Conservation (phyloP, 2,329 filamentous ascomycete genomes). For the Acrocalymma vagum region DNA sequence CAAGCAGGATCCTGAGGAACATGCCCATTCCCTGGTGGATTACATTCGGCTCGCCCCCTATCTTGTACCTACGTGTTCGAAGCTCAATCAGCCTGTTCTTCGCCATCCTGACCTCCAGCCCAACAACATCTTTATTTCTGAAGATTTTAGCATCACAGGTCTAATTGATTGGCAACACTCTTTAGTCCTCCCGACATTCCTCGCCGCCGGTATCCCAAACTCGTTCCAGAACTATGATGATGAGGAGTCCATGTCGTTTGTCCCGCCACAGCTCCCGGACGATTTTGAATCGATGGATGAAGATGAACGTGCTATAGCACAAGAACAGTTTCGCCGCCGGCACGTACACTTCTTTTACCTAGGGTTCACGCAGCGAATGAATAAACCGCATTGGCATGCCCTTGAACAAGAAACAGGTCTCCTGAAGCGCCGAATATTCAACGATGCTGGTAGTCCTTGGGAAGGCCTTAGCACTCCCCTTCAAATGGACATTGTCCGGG, state of each 20-base stretch:
- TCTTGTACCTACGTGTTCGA: slow-evolving; percentile 26
- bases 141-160: slow-evolving; percentile 40
- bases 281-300: slow-evolving; percentile 23
- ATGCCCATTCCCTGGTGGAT: slow-evolving; percentile 20
- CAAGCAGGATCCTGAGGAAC: slow-evolving; percentile 25
- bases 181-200: slow-evolving; percentile 45
- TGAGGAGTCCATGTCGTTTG: slow-evolving; percentile 27
- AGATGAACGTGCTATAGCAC: slow-evolving; percentile 18
- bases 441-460: slow-evolving; percentile 35
- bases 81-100: slow-evolving; percentile 29
- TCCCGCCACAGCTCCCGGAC: slow-evolving; percentile 24
- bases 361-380: slow-evolving; percentile 30
- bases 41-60: slow-evolving; percentile 26
- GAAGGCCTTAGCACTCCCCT: slow-evolving; percentile 36
- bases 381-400: slow-evolving; percentile 32
- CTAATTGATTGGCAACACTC: slow-evolving; percentile 55
- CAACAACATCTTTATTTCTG: slow-evolving; percentile 43
- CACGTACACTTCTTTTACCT: slow-evolving; percentile 42
- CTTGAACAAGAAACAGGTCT: slow-evolving; percentile 26
- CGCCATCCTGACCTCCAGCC: slow-evolving; percentile 47
- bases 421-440: slow-evolving; percentile 30
- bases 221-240: slow-evolving; percentile 52
- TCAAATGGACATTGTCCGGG: slow-evolving; percentile 31
- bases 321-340: slow-evolving; percentile 33
- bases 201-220: slow-evolving; percentile 49